phyloP scores from a whole-genome alignment of 352 stramenopile genomes.

The Phytophthora litchii region DNA sequence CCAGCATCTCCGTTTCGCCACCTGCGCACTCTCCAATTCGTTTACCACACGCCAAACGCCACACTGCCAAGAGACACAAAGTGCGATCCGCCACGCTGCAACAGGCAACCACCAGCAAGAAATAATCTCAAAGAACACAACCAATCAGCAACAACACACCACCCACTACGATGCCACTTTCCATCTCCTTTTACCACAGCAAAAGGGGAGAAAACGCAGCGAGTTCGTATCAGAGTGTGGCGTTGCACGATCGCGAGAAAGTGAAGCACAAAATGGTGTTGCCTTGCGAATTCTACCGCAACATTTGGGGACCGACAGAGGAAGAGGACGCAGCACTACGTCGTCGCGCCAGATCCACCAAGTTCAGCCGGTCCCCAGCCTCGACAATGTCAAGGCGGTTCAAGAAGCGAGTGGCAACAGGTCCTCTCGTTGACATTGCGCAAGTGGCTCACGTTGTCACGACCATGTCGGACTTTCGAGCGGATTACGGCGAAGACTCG shows the following conservation, averaged over 20 bases:
- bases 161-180: slow-evolving; percentile 40
- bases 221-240: slow-evolving; percentile 45
- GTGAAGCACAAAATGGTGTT: slow-evolving; percentile 43
- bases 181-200: slow-evolving; percentile 54
- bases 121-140: slow-evolving; percentile 14
- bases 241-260: slow-evolving; percentile 40
- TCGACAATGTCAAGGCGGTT: slow-evolving; percentile 28
- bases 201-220: slow-evolving; percentile 25
- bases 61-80: slow-evolving; percentile 22
- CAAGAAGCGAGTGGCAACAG: slow-evolving; percentile 46
- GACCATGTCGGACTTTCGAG: slow-evolving; percentile 69
- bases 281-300: slow-evolving; percentile 61
- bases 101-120: slow-evolving; percentile 17
- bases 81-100: slow-evolving; percentile 20
- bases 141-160: slow-evolving; percentile 1
- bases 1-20: slow-evolving; percentile 21
- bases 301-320: slow-evolving; percentile 54
- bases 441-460: slow-evolving; percentile 79
- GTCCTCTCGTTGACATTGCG: slow-evolving; percentile 63
- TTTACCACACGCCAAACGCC: slow-evolving; percentile 28
- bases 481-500: slow-evolving; percentile 56
- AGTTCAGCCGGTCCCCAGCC: slow-evolving; percentile 17
- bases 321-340: slow-evolving; percentile 34
- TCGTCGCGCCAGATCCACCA: slow-evolving; percentile 28
- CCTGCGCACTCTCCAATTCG: slow-evolving; percentile 36